Evolutionary conservation across 164 flowering plant genomes (phyloP).

Genomic region (Nelumbo lutea): DNA sequence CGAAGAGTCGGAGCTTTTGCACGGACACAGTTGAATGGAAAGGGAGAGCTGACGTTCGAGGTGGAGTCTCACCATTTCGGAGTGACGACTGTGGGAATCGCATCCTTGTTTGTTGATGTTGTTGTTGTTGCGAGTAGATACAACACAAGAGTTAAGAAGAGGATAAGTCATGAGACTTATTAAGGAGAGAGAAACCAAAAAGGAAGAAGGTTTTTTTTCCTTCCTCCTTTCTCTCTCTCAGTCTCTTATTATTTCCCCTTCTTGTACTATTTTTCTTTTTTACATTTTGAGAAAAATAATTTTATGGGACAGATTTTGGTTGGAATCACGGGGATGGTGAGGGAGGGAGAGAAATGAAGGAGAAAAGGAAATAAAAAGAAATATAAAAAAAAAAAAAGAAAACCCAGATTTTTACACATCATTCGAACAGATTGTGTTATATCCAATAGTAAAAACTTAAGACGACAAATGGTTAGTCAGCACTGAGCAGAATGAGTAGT

Average conservation of each 20-base stretch:
- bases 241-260: neutral
- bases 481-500: too few relatives aligned
- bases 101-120: constrained; percentile 22
- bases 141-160: neutral
- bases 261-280: neutral
- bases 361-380: neutral
- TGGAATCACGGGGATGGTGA: constrained; percentile 26
- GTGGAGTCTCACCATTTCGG: constrained; percentile 43
- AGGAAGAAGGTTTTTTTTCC: neutral
- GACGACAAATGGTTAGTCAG: too few relatives aligned
- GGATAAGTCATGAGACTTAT: constrained; percentile 26
- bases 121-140: neutral
- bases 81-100: constrained; percentile 44
- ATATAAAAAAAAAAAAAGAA: neutral
- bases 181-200: neutral
- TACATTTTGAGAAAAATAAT: neutral
- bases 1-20: constrained; percentile 73
- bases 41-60: constrained; percentile 24
- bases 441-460: too few relatives aligned
- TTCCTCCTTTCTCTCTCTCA: neutral
- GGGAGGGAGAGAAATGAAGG: neutral
- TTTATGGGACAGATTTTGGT: constrained; percentile 10
- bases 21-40: constrained; percentile 74
- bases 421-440: too few relatives aligned
- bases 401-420: too few relatives aligned